Conservation (phyloP, 345 rosid genomes). For the Triadica sebifera region DNA sequence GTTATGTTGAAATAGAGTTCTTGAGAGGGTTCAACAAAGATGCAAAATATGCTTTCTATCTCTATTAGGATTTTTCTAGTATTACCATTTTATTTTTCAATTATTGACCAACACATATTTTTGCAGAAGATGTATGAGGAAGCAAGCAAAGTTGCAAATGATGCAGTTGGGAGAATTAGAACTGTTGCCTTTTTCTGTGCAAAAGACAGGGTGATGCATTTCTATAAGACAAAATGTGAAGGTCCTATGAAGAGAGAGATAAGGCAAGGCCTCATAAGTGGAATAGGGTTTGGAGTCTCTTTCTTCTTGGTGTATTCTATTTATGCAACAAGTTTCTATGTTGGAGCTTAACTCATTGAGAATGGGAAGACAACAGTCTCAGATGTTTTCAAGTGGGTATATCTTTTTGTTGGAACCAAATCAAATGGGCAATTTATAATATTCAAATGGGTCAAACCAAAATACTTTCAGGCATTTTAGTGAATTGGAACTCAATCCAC, state of each 20-base stretch:
- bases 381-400: slow-evolving; percentile 56
- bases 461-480: too few relatives aligned
- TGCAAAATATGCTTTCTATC: slow-evolving; percentile 47
- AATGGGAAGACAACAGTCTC: slow-evolving; percentile 47
- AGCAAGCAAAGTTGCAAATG: slow-evolving; percentile 90
- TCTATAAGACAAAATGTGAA: slow-evolving; percentile 70
- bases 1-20: slow-evolving; percentile 58
- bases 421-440: too few relatives aligned
- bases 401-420: too few relatives aligned
- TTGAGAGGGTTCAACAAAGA: slow-evolving; percentile 80
- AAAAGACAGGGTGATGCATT: slow-evolving; percentile 74
- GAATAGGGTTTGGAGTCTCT: slow-evolving; percentile 68
- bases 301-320: slow-evolving; percentile 56
- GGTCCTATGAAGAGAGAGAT: slow-evolving; percentile 69
- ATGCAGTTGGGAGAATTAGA: slow-evolving; percentile 86
- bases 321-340: slow-evolving; percentile 67
- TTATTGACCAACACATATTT: background rate
- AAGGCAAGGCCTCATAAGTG: slow-evolving; percentile 71
- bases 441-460: too few relatives aligned
- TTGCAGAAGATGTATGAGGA: slow-evolving; percentile 79
- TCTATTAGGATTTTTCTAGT: too few relatives aligned
- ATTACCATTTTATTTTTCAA: background rate
- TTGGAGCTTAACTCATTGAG: slow-evolving; percentile 62
- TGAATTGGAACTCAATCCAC: too few relatives aligned
- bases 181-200: slow-evolving; percentile 89